Percentiles rank a stretch among this genome's conserved stretches.
These are phyloP conservation scores for Aspergillus caelatus DNA, from an alignment of 2,329 filamentous ascomycete species.

Conservation along the genomic window DNA sequence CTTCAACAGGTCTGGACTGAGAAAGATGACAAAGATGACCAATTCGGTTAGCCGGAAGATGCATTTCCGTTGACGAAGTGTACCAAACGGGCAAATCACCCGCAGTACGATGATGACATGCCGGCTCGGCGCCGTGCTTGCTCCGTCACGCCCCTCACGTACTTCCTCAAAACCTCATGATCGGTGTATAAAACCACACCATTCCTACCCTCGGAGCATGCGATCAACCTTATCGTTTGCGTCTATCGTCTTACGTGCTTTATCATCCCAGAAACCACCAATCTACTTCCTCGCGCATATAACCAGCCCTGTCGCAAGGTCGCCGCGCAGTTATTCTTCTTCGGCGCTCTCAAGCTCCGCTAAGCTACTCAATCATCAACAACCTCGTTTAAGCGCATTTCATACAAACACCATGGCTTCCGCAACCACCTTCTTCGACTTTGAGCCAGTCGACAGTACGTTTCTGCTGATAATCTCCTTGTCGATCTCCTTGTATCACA, in stretches of 20 bases:
- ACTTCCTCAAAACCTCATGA: not conserved
- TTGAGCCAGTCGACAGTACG: conserved; percentile 61
- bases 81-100: conserved; percentile 4
- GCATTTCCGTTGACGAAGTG: not conserved
- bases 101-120: conserved; percentile 9
- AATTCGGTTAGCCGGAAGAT: not conserved
- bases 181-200: not conserved
- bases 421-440: conserved; percentile 62
- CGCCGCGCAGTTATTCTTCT: not conserved
- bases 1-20: not conserved
- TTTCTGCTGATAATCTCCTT: conserved; percentile 16
- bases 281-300: not conserved
- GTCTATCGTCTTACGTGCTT: not conserved
- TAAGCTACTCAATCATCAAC: not conserved
- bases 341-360: not conserved
- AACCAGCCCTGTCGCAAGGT: not conserved
- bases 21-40: not conserved
- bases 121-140: not conserved
- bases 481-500: not conserved
- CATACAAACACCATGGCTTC: conserved; percentile 54
- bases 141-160: not conserved
- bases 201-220: not conserved
- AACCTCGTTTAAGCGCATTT: not conserved
- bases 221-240: not conserved
- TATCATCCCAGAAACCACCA: not conserved